These are phyloP conservation scores for Fusarium sp. DNA, from an alignment of 2,329 filamentous ascomycete genomes.

Conservation along the genomic window DNA sequence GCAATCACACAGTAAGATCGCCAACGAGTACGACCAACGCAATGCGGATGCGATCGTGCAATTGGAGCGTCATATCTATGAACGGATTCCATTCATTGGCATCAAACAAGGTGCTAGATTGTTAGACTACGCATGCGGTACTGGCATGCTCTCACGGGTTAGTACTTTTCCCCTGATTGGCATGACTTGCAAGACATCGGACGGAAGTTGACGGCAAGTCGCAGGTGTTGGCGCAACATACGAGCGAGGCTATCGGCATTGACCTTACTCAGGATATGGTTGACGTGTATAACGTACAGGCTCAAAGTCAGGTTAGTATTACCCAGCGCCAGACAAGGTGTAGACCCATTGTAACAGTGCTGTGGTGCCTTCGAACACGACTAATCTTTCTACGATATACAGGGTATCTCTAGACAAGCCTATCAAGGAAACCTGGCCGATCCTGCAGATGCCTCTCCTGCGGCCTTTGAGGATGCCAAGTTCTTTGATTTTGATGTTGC, in stretches of 20 bases:
- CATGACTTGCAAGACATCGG: neutral
- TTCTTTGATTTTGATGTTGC: slow-evolving; percentile 79
- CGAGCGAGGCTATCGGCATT: slow-evolving; percentile 72
- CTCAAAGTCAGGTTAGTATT: slow-evolving; percentile 62
- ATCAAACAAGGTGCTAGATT: slow-evolving; percentile 64
- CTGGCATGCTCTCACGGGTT: slow-evolving; percentile 74
- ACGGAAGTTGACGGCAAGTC: slow-evolving; percentile 7
- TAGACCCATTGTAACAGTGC: neutral
- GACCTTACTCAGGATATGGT: slow-evolving; percentile 81
- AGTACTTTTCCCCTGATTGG: slow-evolving; percentile 40
- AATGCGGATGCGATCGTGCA: slow-evolving; percentile 66
- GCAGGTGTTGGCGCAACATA: slow-evolving; percentile 42
- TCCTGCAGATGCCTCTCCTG: slow-evolving; percentile 60
- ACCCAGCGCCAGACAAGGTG: neutral
- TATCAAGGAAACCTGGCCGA: slow-evolving; percentile 69
- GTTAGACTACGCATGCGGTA: slow-evolving; percentile 83
- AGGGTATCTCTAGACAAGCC: slow-evolving; percentile 63
- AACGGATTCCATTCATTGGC: slow-evolving; percentile 71
- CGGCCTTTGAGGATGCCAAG: slow-evolving; percentile 68
- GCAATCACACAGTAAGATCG: slow-evolving; percentile 48
- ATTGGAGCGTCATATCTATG: slow-evolving; percentile 67
- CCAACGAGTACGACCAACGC: slow-evolving; percentile 60
- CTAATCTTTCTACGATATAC: slow-evolving; percentile 6
- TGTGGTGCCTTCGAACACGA: neutral
- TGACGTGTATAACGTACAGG: slow-evolving; percentile 72